Evolutionary conservation across 2,329 filamentous ascomycete species (phyloP), one percentile per base, ranked within the genome.

Genomic region (Ophiosphaerella narmari): DNA sequence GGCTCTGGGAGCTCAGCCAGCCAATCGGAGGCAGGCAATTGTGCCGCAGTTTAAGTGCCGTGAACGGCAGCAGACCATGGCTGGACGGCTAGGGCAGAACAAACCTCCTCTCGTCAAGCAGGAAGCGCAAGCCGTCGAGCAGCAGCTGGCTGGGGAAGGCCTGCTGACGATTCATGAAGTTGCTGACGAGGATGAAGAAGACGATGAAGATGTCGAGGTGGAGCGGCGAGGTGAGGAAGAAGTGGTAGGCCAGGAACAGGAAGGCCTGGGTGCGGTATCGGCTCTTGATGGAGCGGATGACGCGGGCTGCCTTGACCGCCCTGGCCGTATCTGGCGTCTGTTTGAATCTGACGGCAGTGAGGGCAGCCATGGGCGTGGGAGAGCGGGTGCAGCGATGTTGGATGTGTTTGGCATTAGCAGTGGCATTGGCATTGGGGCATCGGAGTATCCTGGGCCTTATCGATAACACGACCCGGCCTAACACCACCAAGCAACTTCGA

Each of bases 181-280:
- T 70, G 62, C 62, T 67, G 57, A 69, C 66, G n/a, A 70, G 62
- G 42, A 70, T 66, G 46, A 68, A 70, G 49, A 70, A 60, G 43
- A 70, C 57, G 33, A 70, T 60, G 23, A 70, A 70, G 48, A 70
- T 59, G 44, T 70, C 67, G 13, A 69, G 61, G 33, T 68, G 61
- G 50, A 65, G 48, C 5, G 62, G 62, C 7, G 66, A 65, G 16
- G 61, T 60, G 13, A 70, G 55, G 52, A 70, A 70, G 61, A 70
- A 68, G 57, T 70, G 66, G 41, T 69, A 66, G 29, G 65, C 67
- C 37, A 70, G 55, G 42, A 69, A 68, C 49, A 70, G 43, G 43
- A 65, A 70, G 31, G 67, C 66, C 43, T 70, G 67, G 0, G 62
- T 57, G 2, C 67, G 55, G 48, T 70, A 70, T 51, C 66, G 43